These are phyloP conservation scores for Citrus australasica DNA, from an alignment of 345 rosid species.

Conservation along the genomic window DNA sequence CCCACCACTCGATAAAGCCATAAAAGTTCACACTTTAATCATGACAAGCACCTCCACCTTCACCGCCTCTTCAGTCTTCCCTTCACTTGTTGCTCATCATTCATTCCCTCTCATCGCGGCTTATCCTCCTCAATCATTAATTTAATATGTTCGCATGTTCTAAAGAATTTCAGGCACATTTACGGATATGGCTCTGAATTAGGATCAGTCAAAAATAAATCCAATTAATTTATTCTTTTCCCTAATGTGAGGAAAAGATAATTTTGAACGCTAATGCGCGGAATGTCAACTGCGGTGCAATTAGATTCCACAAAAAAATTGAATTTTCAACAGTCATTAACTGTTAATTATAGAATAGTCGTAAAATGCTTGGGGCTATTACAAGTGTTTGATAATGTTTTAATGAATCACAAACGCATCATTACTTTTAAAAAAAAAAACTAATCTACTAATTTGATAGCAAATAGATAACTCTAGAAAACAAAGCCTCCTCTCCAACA, in stretches of 20 bases:
- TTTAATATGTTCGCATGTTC: background rate
- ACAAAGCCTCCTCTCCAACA: constrained; percentile 2
- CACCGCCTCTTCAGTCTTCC: background rate
- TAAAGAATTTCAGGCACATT: no score
- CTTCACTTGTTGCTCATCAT: background rate
- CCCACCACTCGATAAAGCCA: constrained; percentile 12
- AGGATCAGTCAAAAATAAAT: no score
- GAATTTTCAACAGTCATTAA: no score
- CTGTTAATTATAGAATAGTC: background rate
- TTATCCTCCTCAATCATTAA: constrained; percentile 14
- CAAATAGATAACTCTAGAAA: background rate
- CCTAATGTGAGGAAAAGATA: no score
- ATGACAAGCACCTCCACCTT: constrained; percentile 42
- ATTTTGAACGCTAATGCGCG: no score
- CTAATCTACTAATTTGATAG: background rate
- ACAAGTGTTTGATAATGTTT: background rate
- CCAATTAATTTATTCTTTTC: no score
- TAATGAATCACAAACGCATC: background rate
- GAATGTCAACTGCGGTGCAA: no score
- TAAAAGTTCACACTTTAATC: constrained; percentile 36
- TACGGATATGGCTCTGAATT: no score
- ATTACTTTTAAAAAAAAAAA: no score
- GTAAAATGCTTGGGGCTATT: background rate
- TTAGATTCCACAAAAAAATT: no score
- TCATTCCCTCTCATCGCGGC: constrained; percentile 18